Evolutionary conservation across 176 grass and related monocot species (phyloP).

Genomic region (Tillandsia leiboldiana): DNA sequence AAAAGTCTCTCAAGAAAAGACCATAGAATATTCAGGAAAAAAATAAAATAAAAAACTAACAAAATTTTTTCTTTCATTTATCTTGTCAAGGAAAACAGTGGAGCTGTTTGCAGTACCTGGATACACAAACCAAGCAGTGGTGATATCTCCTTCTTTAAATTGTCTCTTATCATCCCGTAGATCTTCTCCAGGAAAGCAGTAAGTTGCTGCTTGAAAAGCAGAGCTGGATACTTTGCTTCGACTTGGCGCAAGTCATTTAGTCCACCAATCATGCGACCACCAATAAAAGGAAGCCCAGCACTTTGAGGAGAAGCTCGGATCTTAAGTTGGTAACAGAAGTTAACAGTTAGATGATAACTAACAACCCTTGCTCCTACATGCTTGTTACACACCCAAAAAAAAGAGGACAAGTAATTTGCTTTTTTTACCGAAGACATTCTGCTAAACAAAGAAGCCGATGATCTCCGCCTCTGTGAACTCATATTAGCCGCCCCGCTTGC

Average conservation of each 20-base stretch:
- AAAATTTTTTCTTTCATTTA: neutral
- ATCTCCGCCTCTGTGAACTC: conserved; percentile 84
- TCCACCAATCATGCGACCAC: conserved; percentile 59
- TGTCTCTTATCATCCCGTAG: conserved; percentile 96
- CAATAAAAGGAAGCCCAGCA: conserved; percentile 57
- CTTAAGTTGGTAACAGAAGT: conserved; percentile 24
- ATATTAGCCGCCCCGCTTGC: conserved; percentile 62
- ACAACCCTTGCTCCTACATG: neutral
- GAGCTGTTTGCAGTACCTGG: conserved; percentile 40
- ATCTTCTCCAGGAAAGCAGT: conserved; percentile 99
- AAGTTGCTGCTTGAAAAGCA: conserved; percentile 99
- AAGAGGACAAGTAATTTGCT: conserved; percentile 1
- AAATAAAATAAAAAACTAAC: too few species aligned
- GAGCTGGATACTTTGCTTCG: conserved; percentile 98
- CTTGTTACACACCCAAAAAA: neutral
- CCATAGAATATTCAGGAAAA: conserved; percentile 2
- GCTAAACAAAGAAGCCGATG: conserved; percentile 78
- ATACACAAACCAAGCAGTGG: conserved; percentile 93
- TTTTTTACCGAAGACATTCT: conserved; percentile 74
- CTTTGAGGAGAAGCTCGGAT: conserved; percentile 85
- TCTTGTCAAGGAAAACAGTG: neutral
- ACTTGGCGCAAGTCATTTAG: conserved; percentile 85
- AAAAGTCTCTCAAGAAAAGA: neutral
- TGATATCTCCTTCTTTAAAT: conserved; percentile 98
- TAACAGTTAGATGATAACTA: conserved; percentile 4